These are phyloP conservation scores for Cyberlindnera galapagoensis DNA, from an alignment of 805 yeast species.

Conservation along the genomic window DNA sequence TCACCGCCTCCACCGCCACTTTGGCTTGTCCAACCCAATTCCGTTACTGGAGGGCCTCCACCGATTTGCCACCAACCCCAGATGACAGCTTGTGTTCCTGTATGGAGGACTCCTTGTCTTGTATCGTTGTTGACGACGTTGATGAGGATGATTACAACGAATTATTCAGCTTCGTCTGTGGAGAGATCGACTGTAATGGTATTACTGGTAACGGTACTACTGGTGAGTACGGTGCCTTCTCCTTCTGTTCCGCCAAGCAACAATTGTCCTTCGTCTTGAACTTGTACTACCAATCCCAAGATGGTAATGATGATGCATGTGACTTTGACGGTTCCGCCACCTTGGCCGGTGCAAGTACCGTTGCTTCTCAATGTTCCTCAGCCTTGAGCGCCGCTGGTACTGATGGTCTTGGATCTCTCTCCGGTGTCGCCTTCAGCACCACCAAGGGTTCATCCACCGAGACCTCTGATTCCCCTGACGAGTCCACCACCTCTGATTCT, in stretches of 20 bases:
- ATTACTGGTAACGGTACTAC: constrained; percentile 54
- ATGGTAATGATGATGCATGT: constrained; percentile 44
- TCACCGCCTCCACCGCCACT: constrained; percentile 36
- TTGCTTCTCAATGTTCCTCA: constrained; percentile 50
- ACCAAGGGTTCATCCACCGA: constrained; percentile 10
- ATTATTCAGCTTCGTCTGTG: constrained; percentile 55
- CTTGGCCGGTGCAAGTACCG: constrained; percentile 36
- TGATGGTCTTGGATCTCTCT: constrained; percentile 57
- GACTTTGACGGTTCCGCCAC: constrained; percentile 65
- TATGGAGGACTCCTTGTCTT: constrained; percentile 44
- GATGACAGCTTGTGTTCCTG: constrained; percentile 58
- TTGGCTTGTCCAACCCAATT: constrained; percentile 57
- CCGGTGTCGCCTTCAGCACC: constrained; percentile 24
- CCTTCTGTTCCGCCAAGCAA: constrained; percentile 64
- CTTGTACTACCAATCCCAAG: constrained; percentile 50
- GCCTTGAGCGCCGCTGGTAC: constrained; percentile 60
- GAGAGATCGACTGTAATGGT: constrained; percentile 49
- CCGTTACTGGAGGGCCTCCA: constrained; percentile 57
- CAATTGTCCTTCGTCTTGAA: constrained; percentile 60
- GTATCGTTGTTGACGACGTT: constrained; percentile 57
- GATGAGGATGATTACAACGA: constrained; percentile 50
- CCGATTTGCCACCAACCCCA: constrained; percentile 77
- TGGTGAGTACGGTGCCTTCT: constrained; percentile 67
- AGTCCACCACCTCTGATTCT: constrained; percentile 8
- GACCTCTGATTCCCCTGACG: constrained; percentile 6